Percentiles rank a stretch among this genome's conserved stretches.
Evolutionary conservation across 306 rosid genomes (phyloP).

Genomic region (Betula pendula): DNA sequence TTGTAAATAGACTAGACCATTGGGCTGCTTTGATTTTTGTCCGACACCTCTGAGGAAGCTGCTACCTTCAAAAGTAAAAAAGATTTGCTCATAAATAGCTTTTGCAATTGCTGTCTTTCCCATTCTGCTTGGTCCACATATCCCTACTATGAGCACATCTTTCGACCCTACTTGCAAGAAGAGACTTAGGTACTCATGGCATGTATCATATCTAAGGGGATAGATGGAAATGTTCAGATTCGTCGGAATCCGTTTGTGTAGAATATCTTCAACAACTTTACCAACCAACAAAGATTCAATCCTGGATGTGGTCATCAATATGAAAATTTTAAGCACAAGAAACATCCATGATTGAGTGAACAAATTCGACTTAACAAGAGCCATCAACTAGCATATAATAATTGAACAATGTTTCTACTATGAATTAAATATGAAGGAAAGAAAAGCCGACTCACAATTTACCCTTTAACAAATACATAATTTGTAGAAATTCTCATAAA

Average conservation of each 20-base stretch:
- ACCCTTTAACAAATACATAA: too few species aligned
- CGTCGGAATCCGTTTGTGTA: slow-evolving; percentile 5
- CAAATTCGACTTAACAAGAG: background rate
- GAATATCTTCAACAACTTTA: background rate
- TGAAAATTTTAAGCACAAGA: background rate
- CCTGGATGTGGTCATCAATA: background rate
- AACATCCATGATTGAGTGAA: background rate
- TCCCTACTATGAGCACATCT: slow-evolving; percentile 10
- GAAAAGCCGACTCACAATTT: too few species aligned
- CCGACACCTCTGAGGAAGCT: slow-evolving; percentile 9
- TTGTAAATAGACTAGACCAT: slow-evolving; percentile 4
- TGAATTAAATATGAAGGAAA: too few species aligned
- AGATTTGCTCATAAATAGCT: slow-evolving; percentile 1
- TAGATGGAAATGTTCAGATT: slow-evolving; percentile 20
- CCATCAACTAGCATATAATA: too few species aligned
- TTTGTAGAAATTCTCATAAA: background rate
- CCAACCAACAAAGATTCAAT: slow-evolving; percentile 9
- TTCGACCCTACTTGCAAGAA: slow-evolving; percentile 17
- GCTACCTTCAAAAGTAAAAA: slow-evolving; percentile 21
- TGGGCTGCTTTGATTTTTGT: background rate
- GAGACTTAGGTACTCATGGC: slow-evolving; percentile 12
- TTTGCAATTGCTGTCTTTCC: slow-evolving; percentile 28
- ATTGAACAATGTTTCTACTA: background rate
- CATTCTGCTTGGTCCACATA: slow-evolving; percentile 26
- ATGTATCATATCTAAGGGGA: slow-evolving; percentile 8